These are phyloP conservation scores for Verticillium nonalfalfae DNA, from an alignment of 2,329 filamentous ascomycete genomes.

Conservation along the genomic window DNA sequence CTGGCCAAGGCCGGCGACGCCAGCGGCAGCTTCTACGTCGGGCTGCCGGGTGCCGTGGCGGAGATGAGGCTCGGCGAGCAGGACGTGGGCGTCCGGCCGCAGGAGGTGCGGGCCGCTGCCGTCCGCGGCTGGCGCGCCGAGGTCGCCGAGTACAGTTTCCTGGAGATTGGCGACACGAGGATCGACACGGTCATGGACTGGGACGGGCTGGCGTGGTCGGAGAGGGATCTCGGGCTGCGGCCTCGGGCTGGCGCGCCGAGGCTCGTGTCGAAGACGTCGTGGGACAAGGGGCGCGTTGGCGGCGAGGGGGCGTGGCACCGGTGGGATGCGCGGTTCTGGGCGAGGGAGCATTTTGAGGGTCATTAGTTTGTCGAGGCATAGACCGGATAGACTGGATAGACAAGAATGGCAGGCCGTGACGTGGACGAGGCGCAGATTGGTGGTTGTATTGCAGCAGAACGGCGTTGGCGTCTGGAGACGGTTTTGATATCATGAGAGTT, in stretches of 20 bases:
- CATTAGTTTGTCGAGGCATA: no score
- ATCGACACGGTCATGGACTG: neutral
- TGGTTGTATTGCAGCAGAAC: no score
- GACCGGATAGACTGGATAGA: no score
- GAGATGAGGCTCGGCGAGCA: conserved; percentile 25
- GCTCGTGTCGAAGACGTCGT: neutral
- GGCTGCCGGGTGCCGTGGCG: conserved; percentile 38
- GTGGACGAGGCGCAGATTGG: no score
- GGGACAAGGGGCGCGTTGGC: neutral
- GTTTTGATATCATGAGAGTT: no score
- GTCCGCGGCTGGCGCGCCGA: conserved; percentile 6
- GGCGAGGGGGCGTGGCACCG: neutral
- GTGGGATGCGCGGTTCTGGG: conserved; percentile 1
- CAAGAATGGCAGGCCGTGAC: neutral
- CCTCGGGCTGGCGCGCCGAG: neutral
- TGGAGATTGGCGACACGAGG: neutral
- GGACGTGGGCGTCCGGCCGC: neutral
- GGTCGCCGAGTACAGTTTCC: conserved; percentile 12
- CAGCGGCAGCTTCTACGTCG: conserved; percentile 42
- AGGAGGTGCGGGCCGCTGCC: conserved; percentile 3
- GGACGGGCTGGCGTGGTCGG: neutral
- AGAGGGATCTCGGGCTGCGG: neutral
- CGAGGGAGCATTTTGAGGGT: neutral
- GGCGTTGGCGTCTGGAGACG: no score
- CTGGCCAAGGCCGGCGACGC: conserved; percentile 39